These are phyloP conservation scores for Sugiyamaella paludigena DNA, from an alignment of 1,139 yeast genomes.

Conservation along the genomic window DNA sequence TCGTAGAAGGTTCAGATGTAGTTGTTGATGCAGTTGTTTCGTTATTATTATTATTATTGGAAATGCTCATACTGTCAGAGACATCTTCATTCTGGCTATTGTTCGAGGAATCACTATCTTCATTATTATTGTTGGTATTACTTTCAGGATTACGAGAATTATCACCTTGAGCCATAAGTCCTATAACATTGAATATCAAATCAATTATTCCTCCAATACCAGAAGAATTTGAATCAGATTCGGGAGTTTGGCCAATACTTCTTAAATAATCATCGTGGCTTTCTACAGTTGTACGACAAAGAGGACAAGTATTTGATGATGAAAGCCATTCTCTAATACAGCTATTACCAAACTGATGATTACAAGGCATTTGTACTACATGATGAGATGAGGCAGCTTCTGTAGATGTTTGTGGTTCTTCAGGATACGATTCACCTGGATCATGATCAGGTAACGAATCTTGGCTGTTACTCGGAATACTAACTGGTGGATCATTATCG, in stretches of 20 bases:
- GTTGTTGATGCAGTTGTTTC: not conserved
- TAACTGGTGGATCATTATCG: constrained; percentile 20
- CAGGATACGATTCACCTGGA: constrained; percentile 12
- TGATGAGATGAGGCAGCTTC: constrained; percentile 42
- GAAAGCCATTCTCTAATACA: constrained; percentile 78
- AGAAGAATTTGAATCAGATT: constrained; percentile 7
- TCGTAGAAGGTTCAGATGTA: not conserved
- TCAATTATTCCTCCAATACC: constrained; percentile 17
- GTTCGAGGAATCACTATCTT: constrained; percentile 1
- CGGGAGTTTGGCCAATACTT: constrained; percentile 25
- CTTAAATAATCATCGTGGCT: constrained; percentile 30
- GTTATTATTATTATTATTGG: constrained; percentile 4
- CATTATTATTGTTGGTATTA: constrained; percentile 1
- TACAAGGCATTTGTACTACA: constrained; percentile 76
- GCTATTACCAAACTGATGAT: constrained; percentile 69
- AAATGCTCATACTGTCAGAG: constrained; percentile 1
- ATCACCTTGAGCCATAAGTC: constrained; percentile 10
- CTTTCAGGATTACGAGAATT: not conserved
- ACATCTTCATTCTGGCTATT: constrained; percentile 4
- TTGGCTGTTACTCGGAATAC: constrained; percentile 11
- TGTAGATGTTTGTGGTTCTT: not conserved
- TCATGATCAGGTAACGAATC: constrained; percentile 12
- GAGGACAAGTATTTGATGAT: constrained; percentile 69
- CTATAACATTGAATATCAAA: constrained; percentile 20
- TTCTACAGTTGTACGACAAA: constrained; percentile 64